Base-by-base conservation (phyloP, 2,329 filamentous ascomycete species). In the Aspergillus neotritici region DNA sequence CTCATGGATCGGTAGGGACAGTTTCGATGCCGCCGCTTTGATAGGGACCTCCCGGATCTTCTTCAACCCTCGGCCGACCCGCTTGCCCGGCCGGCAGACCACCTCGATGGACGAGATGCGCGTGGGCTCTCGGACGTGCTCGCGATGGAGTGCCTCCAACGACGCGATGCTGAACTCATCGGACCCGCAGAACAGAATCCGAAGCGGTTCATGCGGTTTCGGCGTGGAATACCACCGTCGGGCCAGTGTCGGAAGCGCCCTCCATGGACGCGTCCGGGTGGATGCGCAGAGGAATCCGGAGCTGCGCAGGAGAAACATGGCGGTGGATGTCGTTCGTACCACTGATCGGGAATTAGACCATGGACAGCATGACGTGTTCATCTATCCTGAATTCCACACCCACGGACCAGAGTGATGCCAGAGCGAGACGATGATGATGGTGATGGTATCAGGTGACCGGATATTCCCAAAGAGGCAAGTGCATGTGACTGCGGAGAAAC, bases 111-210 rank as follows among this genome's bases (percentile, higher is more conserved):
- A 88, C 44, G 76, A 73, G 42, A 95, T 82, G 9, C 80, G 69
- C 13, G 67, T 67, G 5, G 69, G 74, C 43, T 75, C 74, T 41
- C 57, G 59, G 17, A 63, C 48, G 40, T 82, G 75, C 59, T 87
- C 84, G 4, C 69, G 58, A 54, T 84, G 65, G 29, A 98, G 70
- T 5, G 86, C 85, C 46, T 71, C 70, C 38, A 98, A 72, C 1
- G 88, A 87, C 40, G 77, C 78, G 57, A 84, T 84, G 70, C 91
- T 96, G 67, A 97, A 95, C 2, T 82, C 76, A 65, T 98, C 93
- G 3, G 91, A 93, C 50, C 93, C 93, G 68, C 90, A 97, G 68
- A 96, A 98, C 4, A 98, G 77, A 41, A 98, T 88, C 29, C 83
- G 78, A 28, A 98, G 73, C 3, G 87, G 86, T 12, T 74, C 65